Evolutionary conservation across 1,284 basidiomycete species (phyloP).

Genomic region (Clitocybe nebularis): DNA sequence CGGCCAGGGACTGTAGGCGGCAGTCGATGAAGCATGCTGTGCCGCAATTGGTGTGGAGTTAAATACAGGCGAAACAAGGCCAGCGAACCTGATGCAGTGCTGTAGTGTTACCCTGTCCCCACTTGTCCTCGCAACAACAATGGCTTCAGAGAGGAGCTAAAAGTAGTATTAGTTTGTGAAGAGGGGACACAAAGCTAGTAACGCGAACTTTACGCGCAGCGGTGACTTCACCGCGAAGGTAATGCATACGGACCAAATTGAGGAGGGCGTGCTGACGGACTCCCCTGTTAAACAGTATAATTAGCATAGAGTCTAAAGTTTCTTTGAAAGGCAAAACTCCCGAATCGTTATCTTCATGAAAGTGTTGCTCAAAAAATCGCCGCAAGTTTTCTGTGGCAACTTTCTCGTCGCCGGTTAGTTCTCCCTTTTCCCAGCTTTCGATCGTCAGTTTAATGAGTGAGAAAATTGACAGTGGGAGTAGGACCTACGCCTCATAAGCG

Average conservation of each 20-base stretch:
- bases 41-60: constrained; percentile 7
- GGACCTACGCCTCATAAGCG: constrained; percentile 55
- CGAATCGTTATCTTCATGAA: constrained; percentile 76
- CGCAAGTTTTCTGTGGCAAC: constrained; percentile 66
- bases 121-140: constrained; percentile 65
- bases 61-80: constrained; percentile 6
- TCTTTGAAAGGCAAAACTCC: constrained; percentile 35
- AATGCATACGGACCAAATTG: constrained; percentile 75
- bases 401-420: constrained; percentile 62
- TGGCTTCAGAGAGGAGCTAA: constrained; percentile 71
- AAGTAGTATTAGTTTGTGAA: constrained; percentile 8
- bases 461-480: not conserved
- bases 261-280: constrained; percentile 74
- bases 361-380: constrained; percentile 78
- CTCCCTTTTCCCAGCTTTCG: constrained; percentile 61
- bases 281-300: constrained; percentile 40
- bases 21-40: constrained; percentile 66
- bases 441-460: constrained; percentile 2
- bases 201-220: constrained; percentile 64
- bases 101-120: constrained; percentile 69
- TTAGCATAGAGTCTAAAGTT: not conserved
- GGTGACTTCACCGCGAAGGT: constrained; percentile 57
- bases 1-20: constrained; percentile 43
- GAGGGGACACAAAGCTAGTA: not conserved
- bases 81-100: constrained; percentile 69